Base-by-base conservation (phyloP, 2,329 filamentous ascomycete species). In the Sclerotinia glacialis region DNA sequence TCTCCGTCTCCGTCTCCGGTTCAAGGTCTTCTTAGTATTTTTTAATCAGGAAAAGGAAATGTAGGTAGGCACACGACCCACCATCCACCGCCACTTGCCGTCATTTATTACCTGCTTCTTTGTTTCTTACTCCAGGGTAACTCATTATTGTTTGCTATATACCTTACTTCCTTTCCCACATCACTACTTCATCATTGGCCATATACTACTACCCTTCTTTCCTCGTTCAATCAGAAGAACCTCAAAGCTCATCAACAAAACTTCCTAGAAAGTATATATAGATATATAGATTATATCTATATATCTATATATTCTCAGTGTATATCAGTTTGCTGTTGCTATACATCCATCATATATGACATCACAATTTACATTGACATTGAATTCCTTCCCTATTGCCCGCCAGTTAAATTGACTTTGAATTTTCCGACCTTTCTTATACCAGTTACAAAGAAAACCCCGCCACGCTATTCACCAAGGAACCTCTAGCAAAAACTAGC, bases 401-500 rank as follows among this genome's bases (percentile, higher is more conserved):
- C 58, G 58, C 12, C 12, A 49, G 16, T 11, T 7, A 21, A 60
- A 18, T 60, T 37, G 18, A 34, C 28, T 37, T 60, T 37, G 28
- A 47, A 14, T 16, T 34, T 44, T n/a, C 18, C 21, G 56, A 46
- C 42, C 56, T 59, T 59, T 47, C 56, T 47, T 59, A 31, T 60
- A 49, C 44, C 28, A 37, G 5, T 46, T 12, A 60, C 21, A 49
- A 47, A 60, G 58, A 42, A 62, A 28, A 37, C 23, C 28, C 44
- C 58, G 44, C 28, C 46, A 47, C 44, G 28, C 58, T 37, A 55
- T 40, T 26, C 37, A 44, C 23, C 40, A 23, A 37, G 49, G 28
- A 49, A 49, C 12, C 58, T 49, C 28, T 16, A 49, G n/a, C 63
- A 56, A 73, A 73, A 40, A 40, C 4, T 40, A 14, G 37, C 37